Conservation (phyloP, 2,329 filamentous ascomycete species). For the Phaeosphaeriaceae sp. region DNA sequence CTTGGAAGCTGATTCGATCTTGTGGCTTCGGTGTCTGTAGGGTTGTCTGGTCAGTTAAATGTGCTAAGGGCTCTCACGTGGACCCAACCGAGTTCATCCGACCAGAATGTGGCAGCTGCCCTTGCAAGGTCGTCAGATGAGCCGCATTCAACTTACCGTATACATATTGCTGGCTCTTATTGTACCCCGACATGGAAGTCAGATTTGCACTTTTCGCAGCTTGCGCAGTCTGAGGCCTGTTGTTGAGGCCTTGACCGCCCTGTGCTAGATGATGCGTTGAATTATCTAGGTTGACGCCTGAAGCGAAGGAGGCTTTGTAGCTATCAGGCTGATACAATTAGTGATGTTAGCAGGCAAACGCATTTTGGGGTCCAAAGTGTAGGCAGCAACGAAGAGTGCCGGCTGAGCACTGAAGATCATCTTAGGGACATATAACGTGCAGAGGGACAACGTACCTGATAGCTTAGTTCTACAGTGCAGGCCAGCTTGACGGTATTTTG, state of each 20-base stretch:
- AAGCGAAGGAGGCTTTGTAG: slow-evolving; percentile 36
- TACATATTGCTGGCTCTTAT: slow-evolving; percentile 77
- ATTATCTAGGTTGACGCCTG: slow-evolving; percentile 32
- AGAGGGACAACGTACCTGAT: slow-evolving; percentile 43
- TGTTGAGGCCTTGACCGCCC: slow-evolving; percentile 40
- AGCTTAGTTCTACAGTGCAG: slow-evolving; percentile 41
- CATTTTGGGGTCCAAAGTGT: slow-evolving; percentile 24
- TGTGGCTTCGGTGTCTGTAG: slow-evolving; percentile 64
- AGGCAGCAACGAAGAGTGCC: slow-evolving; percentile 37
- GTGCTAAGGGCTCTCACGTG: slow-evolving; percentile 46
- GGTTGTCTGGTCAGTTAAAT: slow-evolving; percentile 55
- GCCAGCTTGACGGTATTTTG: slow-evolving; percentile 45
- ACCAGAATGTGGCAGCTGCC: slow-evolving; percentile 46
- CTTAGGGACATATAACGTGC: slow-evolving; percentile 15
- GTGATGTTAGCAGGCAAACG: slow-evolving; percentile 38
- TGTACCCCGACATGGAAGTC: slow-evolving; percentile 82
- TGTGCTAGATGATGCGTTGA: slow-evolving; percentile 33
- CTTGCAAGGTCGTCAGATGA: slow-evolving; percentile 47
- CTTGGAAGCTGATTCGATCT: slow-evolving; percentile 64
- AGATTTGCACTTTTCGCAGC: slow-evolving; percentile 51
- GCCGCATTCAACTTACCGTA: slow-evolving; percentile 71
- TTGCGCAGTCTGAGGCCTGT: slow-evolving; percentile 60
- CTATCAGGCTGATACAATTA: slow-evolving; percentile 37
- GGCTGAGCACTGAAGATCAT: slow-evolving; percentile 21
- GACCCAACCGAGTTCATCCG: slow-evolving; percentile 43